phyloP scores from a whole-genome alignment of 2,329 filamentous ascomycete species.

The Monosporascus sp. region DNA sequence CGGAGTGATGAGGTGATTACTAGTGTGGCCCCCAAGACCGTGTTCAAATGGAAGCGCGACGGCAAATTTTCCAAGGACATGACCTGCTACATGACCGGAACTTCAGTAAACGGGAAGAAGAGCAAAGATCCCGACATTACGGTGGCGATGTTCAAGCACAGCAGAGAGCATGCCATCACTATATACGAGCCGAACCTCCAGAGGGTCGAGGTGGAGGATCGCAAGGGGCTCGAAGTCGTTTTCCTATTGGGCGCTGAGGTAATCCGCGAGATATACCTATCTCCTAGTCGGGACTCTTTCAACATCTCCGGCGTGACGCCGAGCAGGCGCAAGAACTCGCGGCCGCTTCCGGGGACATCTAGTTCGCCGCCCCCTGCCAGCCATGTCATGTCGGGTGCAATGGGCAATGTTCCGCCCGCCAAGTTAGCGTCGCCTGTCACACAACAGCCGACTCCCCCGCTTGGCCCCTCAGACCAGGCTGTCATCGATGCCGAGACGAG shows the following conservation, averaged over 20 bases:
- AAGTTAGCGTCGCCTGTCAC: conserved; percentile 23
- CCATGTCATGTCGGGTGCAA: conserved; percentile 36
- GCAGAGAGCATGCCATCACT: conserved; percentile 62
- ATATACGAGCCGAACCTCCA: conserved; percentile 91
- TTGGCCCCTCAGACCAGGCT: conserved; percentile 25
- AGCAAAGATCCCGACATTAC: conserved; percentile 93
- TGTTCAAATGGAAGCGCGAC: conserved; percentile 87
- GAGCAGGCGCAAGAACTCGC: conserved; percentile 38
- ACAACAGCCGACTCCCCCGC: conserved; percentile 17
- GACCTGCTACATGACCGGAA: conserved; percentile 81
- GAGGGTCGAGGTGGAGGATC: conserved; percentile 86
- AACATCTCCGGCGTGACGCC: conserved; percentile 54
- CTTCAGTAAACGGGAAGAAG: conserved; percentile 66
- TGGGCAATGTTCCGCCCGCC: conserved; percentile 37
- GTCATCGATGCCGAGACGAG: conserved; percentile 72
- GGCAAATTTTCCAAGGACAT: conserved; percentile 81
- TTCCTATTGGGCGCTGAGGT: conserved; percentile 59
- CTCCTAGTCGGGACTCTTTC: conserved; percentile 67
- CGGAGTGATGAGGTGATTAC: conserved; percentile 50
- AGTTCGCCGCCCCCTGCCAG: conserved; percentile 17
- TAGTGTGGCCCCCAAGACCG: conserved; percentile 64
- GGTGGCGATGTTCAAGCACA: conserved; percentile 75
- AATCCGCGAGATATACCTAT: conserved; percentile 60
- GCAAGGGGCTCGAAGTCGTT: conserved; percentile 85
- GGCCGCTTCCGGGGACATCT: conserved; percentile 26